Conservation (phyloP, 2,329 filamentous ascomycete genomes). For the Fusarium sp. region DNA sequence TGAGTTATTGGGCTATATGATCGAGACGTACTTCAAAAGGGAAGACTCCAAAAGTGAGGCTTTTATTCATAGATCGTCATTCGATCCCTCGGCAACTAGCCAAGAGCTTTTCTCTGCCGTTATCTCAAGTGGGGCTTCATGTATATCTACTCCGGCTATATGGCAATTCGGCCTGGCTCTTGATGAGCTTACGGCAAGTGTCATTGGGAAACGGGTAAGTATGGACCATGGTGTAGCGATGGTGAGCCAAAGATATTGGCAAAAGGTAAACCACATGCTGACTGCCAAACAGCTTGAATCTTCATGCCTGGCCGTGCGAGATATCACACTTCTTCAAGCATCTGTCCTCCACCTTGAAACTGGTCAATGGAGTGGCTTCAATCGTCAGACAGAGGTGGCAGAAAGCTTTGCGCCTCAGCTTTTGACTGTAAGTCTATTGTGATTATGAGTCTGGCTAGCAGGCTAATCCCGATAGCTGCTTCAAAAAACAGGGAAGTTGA, state of each 20-base stretch:
- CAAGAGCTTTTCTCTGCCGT: conserved; percentile 35
- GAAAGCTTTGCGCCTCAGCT: conserved; percentile 32
- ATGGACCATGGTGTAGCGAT: not conserved
- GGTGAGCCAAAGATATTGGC: not conserved
- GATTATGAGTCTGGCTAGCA: not conserved
- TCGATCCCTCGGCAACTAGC: conserved; percentile 19
- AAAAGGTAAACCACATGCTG: not conserved
- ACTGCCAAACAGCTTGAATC: conserved; percentile 22
- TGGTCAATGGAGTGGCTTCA: conserved; percentile 39
- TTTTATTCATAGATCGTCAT: conserved; percentile 35
- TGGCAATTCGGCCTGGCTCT: conserved; percentile 41
- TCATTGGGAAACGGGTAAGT: conserved; percentile 31
- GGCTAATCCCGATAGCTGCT: conserved; percentile 30
- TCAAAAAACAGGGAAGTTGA: conserved; percentile 32
- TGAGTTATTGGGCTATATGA: conserved; percentile 33
- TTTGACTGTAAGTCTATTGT: conserved; percentile 25
- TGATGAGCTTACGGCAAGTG: conserved; percentile 26
- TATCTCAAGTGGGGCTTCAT: conserved; percentile 35
- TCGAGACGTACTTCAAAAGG: conserved; percentile 30
- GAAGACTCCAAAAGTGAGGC: conserved; percentile 32
- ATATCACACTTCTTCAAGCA: conserved; percentile 37
- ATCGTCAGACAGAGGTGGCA: conserved; percentile 31
- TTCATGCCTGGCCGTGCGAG: conserved; percentile 13
- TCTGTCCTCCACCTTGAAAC: conserved; percentile 38
- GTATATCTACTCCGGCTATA: conserved; percentile 29